Conservation (phyloP, 1,284 basidiomycete species). For the Heterobasidion annosum region DNA sequence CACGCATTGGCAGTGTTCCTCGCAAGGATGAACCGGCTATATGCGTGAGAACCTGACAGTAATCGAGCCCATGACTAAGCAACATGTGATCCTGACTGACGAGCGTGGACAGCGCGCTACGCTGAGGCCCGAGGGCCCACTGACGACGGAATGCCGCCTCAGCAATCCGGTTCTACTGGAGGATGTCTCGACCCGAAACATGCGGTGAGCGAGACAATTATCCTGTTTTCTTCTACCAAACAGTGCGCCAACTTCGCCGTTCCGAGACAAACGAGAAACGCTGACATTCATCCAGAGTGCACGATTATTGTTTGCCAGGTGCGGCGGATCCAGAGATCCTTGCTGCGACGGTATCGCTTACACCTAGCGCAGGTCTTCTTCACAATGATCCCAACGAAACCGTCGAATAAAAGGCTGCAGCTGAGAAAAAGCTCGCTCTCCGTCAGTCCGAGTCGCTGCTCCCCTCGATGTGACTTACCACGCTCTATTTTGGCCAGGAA, state of each 20-base stretch:
- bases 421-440: not conserved
- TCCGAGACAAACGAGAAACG: not conserved
- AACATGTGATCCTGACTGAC: too few species aligned
- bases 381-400: not conserved
- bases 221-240: not conserved
- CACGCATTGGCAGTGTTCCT: too few species aligned
- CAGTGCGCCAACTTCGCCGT: not conserved
- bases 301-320: not conserved
- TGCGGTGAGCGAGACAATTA: too few species aligned
- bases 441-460: not conserved
- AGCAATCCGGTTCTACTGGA: too few species aligned
- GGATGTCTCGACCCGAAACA: too few species aligned
- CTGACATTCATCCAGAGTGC: not conserved
- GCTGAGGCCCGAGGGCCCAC: too few species aligned
- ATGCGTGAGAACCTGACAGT: too few species aligned
- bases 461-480: not conserved
- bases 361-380: not conserved
- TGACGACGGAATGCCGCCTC: too few species aligned
- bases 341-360: not conserved
- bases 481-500: conserved; percentile 8
- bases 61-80: too few species aligned
- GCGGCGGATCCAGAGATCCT: not conserved
- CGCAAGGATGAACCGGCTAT: too few species aligned
- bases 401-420: not conserved
- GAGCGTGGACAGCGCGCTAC: too few species aligned